Base-by-base conservation (phyloP, 2,329 filamentous ascomycete genomes). In the Lachnellula occidentalis region DNA sequence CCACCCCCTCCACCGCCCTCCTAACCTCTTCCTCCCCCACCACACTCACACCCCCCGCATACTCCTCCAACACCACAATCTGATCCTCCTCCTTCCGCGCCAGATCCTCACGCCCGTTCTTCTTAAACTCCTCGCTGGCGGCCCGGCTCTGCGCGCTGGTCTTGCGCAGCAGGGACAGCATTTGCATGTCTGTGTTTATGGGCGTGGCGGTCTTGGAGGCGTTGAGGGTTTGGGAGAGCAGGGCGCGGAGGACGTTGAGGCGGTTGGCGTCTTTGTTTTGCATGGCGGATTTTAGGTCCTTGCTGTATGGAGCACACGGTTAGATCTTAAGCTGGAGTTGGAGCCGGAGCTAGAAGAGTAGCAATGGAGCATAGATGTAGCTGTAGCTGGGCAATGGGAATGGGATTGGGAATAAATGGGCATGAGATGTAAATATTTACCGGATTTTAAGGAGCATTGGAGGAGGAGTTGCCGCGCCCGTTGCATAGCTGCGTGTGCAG, bases 161-260 rank as follows among this genome's bases (percentile, higher is more conserved):
- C 71, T 85, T 86, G 59, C 81, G 79, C 53, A 94, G 77, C 48
- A 92, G 74, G 7, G 77, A 73, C 27, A 90, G 80, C 53, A 92
- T 76, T 65, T 87, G 81, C 59, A 80, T 77, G 69, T 92, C 87
- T 21, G 82, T 88, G 52, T 74, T 76, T 66, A 92, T 81, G n/a
- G 88, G 88, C 39, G 74, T 76, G 39, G 78, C 67, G 14, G 87
- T 90, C 72, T 92, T 92, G 68, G 83, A 86, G 34, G 86, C 84
- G 71, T 91, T 92, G 63, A 85, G 83, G 58, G 87, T 83, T 58
- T 86, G 80, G 34, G 86, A 77, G 60, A 92, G 78, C 58, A 92
- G 73, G 41, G 78, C 71, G 61, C 88, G 86, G 48, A 92, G 78
- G 37, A 89, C 87, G 39, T 79, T 74, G 24, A 92, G 80, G 2